Evolutionary conservation across 257 asterid genomes (phyloP), one percentile per base, ranked within the genome.

Genomic region (Solanum raphanifolium): DNA sequence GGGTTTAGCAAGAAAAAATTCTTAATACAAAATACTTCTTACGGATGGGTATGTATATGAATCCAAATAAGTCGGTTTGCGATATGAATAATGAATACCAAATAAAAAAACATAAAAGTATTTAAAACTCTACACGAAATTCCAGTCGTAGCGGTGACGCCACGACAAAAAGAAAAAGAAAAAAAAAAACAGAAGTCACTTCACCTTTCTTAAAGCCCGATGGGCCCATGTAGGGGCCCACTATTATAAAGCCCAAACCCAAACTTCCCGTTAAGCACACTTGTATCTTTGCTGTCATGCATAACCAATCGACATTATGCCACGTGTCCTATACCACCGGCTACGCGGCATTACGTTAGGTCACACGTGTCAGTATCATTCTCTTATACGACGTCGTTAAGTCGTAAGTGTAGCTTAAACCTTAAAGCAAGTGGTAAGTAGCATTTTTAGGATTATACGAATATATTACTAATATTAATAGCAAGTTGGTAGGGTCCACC

Each of bases 121-220:
- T 43, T 13, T 48, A 55, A 55, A 55, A 20, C 9, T 55, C n/a
- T 18, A 55, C 1, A 55, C 65, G n/a, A 55, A 55, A 84, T 90
- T 83, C 86, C 81, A 88, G 86, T 88, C 73, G 90, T 84, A 88
- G 87, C 91, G 90, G 91, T 87, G 91, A 84, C 87, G 91, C 52
- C 71, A 88, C 86, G 90, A 84, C 82, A 83, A 43, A 43, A 60
- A 5, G 4, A 16, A 43, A 41, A 43, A 0, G 6, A 4, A 4
- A 16, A 21, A 13, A 72, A 55, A 5, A 16, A 69, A 43, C 87
- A 85, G 41, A 75, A 18, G 25, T 27, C 15, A 18, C 32, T 21
- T 43, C 38, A 23, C 25, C 32, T 72, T 71, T 72, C 23, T 13
- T 1, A 43, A 79, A 15, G 84, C 38, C 84, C 66, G 8, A 7